These are phyloP conservation scores for Neocucurbitaria cava DNA, from an alignment of 2,329 filamentous ascomycete species.

Conservation along the genomic window DNA sequence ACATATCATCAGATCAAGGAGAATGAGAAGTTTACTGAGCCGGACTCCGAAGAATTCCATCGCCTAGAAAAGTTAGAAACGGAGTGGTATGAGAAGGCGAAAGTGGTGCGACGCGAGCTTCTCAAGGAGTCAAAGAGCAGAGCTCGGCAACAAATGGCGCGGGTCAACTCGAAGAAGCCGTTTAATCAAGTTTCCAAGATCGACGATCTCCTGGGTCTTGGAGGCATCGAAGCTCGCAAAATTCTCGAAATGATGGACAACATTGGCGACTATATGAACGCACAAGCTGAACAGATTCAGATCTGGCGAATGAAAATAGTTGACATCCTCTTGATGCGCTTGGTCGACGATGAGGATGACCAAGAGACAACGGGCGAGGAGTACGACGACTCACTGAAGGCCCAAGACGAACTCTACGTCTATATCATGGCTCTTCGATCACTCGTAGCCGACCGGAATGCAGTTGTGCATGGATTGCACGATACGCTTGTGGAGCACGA, in stretches of 20 bases:
- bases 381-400: slow-evolving; percentile 83
- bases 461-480: slow-evolving; percentile 76
- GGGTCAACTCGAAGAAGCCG: slow-evolving; percentile 41
- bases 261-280: slow-evolving; percentile 71
- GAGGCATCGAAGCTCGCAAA: slow-evolving; percentile 75
- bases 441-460: slow-evolving; percentile 78
- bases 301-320: slow-evolving; percentile 78
- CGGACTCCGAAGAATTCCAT: slow-evolving; percentile 71
- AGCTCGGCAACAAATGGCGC: slow-evolving; percentile 70
- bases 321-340: slow-evolving; percentile 72
- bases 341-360: slow-evolving; percentile 81
- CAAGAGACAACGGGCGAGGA: slow-evolving; percentile 85
- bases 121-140: slow-evolving; percentile 66
- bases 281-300: slow-evolving; percentile 73
- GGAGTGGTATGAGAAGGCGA: slow-evolving; percentile 78
- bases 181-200: slow-evolving; percentile 33
- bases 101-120: slow-evolving; percentile 78
- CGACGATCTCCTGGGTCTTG: slow-evolving; percentile 64
- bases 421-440: slow-evolving; percentile 82
- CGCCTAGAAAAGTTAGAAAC: slow-evolving; percentile 73
- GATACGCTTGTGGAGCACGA: slow-evolving; percentile 80
- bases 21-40: slow-evolving; percentile 67
- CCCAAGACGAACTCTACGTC: slow-evolving; percentile 87
- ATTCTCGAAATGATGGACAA: slow-evolving; percentile 71
- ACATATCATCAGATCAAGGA: slow-evolving; percentile 84